Base-by-base conservation (phyloP, 2,329 filamentous ascomycete species). In the Zymoseptoria crescenta region DNA sequence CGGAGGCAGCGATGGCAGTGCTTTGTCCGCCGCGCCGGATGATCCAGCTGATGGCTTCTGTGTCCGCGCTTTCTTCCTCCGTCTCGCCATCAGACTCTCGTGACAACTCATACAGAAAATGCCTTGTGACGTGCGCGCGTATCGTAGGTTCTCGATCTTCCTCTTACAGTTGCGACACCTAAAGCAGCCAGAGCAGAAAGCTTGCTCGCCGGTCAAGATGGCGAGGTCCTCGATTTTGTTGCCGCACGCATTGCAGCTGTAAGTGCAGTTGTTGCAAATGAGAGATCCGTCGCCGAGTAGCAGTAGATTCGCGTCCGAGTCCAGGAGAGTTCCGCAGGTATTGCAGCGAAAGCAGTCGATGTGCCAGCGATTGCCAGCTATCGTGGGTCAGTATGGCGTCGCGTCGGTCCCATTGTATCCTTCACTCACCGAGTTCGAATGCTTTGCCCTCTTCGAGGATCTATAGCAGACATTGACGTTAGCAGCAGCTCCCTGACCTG, bases 81-180 rank as follows among this genome's bases (percentile, higher is more conserved):
- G 83, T 64, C 93, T 83, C 54, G 93, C 91, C 91, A 97, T 97
- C 56, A 99, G 77, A 28, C 91, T 94, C 75, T 99, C 94, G 72
- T 99, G 94, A 73, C 94, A 99, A 70, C 87, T 91, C 94, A 99
- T 99, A 78, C 94, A 99, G 73, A 99, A 97, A 68, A 99, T 99
- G 61, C 94, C 94, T 75, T 97, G 94, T 7, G 93, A 96, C 1
- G 94, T 99, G 71, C 94, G 86, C 57, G 94, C 94, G 84, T 97
- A 99, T 73, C 93, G 87, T 64, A 99, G 81, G 73, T 99, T 99
- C 76, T 99, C 94, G 62, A 99, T 99, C 79, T 96, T 96, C 73
- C 89, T 86, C 80, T 97, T 99, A 81, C 94, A 99, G 74, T 97
- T 99, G 69, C 94, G 84, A 77, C 94, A 99, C 69, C 92, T 85